Evolutionary conservation across 805 yeast species (phyloP).

Genomic region (Ogataea polymorpha): DNA sequence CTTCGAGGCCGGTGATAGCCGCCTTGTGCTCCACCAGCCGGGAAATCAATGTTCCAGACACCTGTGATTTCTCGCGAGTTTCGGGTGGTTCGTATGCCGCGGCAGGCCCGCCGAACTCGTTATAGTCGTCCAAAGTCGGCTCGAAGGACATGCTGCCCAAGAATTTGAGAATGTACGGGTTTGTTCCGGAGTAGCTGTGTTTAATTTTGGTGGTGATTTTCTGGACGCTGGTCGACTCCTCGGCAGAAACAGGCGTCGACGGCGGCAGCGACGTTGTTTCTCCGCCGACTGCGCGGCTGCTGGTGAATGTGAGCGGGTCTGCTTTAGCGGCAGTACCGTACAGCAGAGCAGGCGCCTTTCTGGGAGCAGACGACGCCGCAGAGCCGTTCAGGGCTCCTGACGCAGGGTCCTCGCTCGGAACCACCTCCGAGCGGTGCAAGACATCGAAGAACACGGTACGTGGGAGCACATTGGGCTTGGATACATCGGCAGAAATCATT

Average conservation of each 20-base stretch:
- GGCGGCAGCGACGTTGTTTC: constrained; percentile 17
- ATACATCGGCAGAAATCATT: constrained; percentile 10
- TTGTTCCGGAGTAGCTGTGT: constrained; percentile 66
- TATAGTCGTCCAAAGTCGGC: constrained; percentile 56
- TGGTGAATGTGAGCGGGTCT: constrained; percentile 19
- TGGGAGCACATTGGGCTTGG: constrained; percentile 41
- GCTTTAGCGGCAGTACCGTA: constrained; percentile 21
- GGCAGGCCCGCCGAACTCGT: constrained; percentile 59
- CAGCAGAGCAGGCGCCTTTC: constrained; percentile 14
- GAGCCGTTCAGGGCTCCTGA: not conserved
- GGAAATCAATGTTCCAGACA: constrained; percentile 53
- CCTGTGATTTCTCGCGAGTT: not conserved
- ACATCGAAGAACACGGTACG: constrained; percentile 51
- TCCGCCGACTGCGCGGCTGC: constrained; percentile 24
- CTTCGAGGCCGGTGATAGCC: constrained; percentile 52
- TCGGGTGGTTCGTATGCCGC: constrained; percentile 5
- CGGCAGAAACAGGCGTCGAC: constrained; percentile 22
- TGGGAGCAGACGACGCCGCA: constrained; percentile 7
- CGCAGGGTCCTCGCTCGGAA: constrained; percentile 8
- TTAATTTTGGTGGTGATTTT: constrained; percentile 26
- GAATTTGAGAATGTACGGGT: constrained; percentile 58
- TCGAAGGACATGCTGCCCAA: constrained; percentile 51
- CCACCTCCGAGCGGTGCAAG: constrained; percentile 26
- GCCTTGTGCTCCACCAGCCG: constrained; percentile 62
- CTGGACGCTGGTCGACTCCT: constrained; percentile 26